Conservation (phyloP, 805 yeast species). For the Saccharomyces mikatae region DNA sequence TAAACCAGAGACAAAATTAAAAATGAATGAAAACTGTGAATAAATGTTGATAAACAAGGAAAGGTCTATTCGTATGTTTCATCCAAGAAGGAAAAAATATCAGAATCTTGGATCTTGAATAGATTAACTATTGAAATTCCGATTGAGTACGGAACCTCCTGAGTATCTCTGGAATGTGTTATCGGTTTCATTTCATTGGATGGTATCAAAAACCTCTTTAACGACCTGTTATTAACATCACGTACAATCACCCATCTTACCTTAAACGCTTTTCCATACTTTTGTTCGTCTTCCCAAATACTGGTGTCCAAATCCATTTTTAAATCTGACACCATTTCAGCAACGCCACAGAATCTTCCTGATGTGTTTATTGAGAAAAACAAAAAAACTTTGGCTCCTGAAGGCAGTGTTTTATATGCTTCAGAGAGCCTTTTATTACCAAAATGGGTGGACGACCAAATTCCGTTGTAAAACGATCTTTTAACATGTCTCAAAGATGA, state of each 20-base stretch:
- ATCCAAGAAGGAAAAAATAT: conserved; percentile 17
- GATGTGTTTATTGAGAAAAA: conserved; percentile 53
- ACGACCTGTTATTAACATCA: conserved; percentile 42
- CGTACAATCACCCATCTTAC: conserved; percentile 46
- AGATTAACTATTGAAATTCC: conserved; percentile 42
- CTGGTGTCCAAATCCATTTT: conserved; percentile 29
- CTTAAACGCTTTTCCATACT: conserved; percentile 47
- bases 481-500: conserved; percentile 41
- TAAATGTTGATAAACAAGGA: background rate
- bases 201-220: conserved; percentile 40
- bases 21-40: background rate
- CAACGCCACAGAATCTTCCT: conserved; percentile 51
- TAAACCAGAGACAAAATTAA: background rate
- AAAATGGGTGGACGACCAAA: conserved; percentile 54
- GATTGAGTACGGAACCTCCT: conserved; percentile 43
- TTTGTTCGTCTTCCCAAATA: conserved; percentile 40
- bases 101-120: conserved; percentile 26
- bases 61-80: conserved; percentile 4
- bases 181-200: conserved; percentile 44
- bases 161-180: conserved; percentile 55
- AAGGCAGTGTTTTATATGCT: conserved; percentile 29
- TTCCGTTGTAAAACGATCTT: conserved; percentile 40
- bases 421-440: conserved; percentile 46
- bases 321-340: conserved; percentile 40
- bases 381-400: conserved; percentile 34